Evolutionary conservation across 805 yeast genomes (phyloP).

Genomic region (Saturnispora sanitii): DNA sequence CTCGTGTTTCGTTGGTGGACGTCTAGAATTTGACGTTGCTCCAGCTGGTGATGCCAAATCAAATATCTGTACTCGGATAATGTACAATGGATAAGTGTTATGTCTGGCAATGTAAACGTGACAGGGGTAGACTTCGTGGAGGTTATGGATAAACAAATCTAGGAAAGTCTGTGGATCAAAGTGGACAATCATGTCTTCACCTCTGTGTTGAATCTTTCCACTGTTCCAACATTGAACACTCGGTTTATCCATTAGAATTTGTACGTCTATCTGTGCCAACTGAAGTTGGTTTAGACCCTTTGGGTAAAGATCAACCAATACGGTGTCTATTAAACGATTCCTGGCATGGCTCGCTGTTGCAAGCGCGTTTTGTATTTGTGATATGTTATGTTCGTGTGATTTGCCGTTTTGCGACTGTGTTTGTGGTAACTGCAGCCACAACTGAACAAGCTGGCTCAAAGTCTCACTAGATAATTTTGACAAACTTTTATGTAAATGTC

Average conservation of each 20-base stretch:
- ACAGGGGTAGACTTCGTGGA: constrained; percentile 45
- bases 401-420: constrained; percentile 22
- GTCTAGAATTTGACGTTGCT: too few relatives aligned
- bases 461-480: constrained; percentile 24
- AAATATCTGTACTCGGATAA: constrained; percentile 60
- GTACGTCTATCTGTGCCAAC: constrained; percentile 62
- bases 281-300: constrained; percentile 55
- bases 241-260: constrained; percentile 51
- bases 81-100: constrained; percentile 48
- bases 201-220: constrained; percentile 34
- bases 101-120: constrained; percentile 61
- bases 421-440: constrained; percentile 25
- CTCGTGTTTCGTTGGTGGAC: constrained; percentile 5
- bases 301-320: constrained; percentile 43
- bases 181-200: constrained; percentile 10
- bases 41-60: constrained; percentile 29
- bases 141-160: constrained; percentile 34
- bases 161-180: constrained; percentile 45
- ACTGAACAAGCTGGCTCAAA: constrained; percentile 22
- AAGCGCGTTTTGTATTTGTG: neutral
- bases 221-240: constrained; percentile 36
- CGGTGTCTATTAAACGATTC: constrained; percentile 32
- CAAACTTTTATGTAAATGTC: too few relatives aligned
- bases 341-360: constrained; percentile 18
- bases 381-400: constrained; percentile 2